Percentiles rank a stretch among this genome's conserved stretches.
Evolutionary conservation across 495 filamentous ascomycete genomes (phyloP).

Genomic region (Astrocystis sublimbata): DNA sequence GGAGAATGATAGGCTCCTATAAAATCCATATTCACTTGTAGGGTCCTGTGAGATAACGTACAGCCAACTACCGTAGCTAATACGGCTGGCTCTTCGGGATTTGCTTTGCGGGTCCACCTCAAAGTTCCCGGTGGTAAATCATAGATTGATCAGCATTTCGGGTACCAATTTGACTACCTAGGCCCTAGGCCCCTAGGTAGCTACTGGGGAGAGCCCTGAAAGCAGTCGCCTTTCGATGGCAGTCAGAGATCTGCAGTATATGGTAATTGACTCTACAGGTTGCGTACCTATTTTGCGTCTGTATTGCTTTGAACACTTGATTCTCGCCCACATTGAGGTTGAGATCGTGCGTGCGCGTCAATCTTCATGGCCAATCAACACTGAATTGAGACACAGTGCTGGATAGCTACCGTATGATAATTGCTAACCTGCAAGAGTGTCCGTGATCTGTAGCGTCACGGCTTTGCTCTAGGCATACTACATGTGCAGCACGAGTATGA

Average conservation of each 20-base stretch:
- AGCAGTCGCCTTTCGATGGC: too few relatives aligned
- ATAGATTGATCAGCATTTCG: not conserved
- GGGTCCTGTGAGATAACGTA: not conserved
- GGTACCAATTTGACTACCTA: too few relatives aligned
- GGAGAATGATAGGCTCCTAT: not conserved
- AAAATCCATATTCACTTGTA: not conserved
- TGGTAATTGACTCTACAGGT: too few relatives aligned
- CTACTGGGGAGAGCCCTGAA: constrained; percentile 19
- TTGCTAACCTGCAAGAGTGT: too few relatives aligned
- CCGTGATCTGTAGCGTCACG: too few relatives aligned
- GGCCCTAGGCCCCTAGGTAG: too few relatives aligned
- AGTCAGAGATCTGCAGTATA: too few relatives aligned
- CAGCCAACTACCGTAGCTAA: not conserved
- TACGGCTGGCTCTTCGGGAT: not conserved
- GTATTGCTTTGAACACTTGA: constrained; percentile 1
- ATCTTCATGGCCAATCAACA: not conserved
- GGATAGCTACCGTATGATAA: not conserved
- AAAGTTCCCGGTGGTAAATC: not conserved
- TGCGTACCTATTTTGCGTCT: not conserved
- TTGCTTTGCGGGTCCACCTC: not conserved
- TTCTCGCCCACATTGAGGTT: not conserved
- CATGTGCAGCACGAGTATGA: not conserved
- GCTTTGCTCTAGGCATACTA: too few relatives aligned
- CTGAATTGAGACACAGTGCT: not conserved
- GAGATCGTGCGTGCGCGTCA: not conserved